phyloP scores from a whole-genome alignment of 768 basidiomycete species.

The Kwoniella botswanensis region DNA sequence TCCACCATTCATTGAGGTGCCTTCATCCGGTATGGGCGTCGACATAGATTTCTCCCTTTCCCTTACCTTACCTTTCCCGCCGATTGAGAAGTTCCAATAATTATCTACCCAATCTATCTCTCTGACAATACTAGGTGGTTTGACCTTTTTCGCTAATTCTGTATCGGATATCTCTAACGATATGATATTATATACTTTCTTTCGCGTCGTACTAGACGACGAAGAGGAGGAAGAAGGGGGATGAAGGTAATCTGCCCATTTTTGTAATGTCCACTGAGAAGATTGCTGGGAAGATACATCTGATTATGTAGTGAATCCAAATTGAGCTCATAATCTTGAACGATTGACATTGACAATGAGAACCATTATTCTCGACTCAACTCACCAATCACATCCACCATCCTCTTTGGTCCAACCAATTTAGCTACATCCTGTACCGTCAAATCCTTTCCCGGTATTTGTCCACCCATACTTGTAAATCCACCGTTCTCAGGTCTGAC shows the following conservation, averaged over 20 bases:
- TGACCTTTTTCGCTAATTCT: conserved; percentile 73
- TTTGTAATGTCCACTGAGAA: conserved; percentile 82
- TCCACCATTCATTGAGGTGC: not conserved
- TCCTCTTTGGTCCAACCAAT: conserved; percentile 74
- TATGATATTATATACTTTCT: conserved; percentile 93
- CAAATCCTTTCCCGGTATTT: conserved; percentile 75
- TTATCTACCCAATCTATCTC: conserved; percentile 97
- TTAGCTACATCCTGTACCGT: conserved; percentile 81
- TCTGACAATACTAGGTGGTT: conserved; percentile 76
- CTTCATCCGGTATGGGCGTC: conserved; percentile 1
- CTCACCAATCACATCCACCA: conserved; percentile 89
- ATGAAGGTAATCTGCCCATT: conserved; percentile 82
- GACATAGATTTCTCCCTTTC: conserved; percentile 3
- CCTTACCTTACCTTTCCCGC: conserved; percentile 60
- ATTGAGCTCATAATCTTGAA: too few species aligned
- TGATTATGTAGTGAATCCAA: conserved; percentile 14
- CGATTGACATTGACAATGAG: too few species aligned
- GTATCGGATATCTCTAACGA: conserved; percentile 92
- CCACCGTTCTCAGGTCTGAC: conserved; percentile 64
- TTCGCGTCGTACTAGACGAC: conserved; percentile 11
- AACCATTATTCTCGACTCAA: not conserved
- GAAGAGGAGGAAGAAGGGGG: conserved; percentile 63
- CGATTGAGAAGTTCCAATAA: conserved; percentile 80
- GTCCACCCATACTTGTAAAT: conserved; percentile 84
- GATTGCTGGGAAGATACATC: conserved; percentile 90